Base-by-base conservation (phyloP, 192 early-diverging fungal genomes). In the Coemansia sp. region DNA sequence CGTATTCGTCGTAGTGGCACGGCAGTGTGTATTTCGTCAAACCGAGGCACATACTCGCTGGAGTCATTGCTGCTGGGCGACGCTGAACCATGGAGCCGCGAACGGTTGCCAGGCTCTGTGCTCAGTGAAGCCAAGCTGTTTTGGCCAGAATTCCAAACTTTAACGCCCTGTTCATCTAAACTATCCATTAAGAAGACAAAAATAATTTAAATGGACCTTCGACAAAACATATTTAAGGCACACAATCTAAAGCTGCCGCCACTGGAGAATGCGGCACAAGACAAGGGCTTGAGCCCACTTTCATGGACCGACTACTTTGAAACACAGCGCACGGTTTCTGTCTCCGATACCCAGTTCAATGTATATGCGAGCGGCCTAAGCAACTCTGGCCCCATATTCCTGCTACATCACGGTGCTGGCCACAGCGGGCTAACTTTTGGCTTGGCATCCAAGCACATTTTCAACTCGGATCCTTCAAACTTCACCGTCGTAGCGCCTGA, bases 391-490 rank as follows among this genome's bases (percentile, higher is more conserved):
- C 86, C 87, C 0, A 20, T 88, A 3, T 90, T 91, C 78, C 78
- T 91, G 23, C 68, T 89, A 59, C 89, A 90, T 73, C 90, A 92
- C 68, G 90, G 90, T n/a, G 90, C 88, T 2, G 90, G 89, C 10
- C 79, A 81, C 55, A 77, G 81, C 2, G 88, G 72, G 0, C 65
- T 88, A 23, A 82, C 87, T 0, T 92, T 88, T 60, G 90, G 81
- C 1, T 64, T 92, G 18, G 61, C 78, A 3, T 76, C 82, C 18
- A 79, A 77, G 46, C 55, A 78, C 41, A 81, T 91, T 31, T 57
- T 58, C 18, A 41, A 53, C n/a, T 42, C 65, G n/a, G 66, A 66
- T 8, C 54, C 81, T 0, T 40, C 23, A 15, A 46, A 5, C 13
- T 39, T 9, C 20, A 70, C 79, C 0, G 52, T 92, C 0, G 59